Evolutionary conservation across 768 basidiomycete species (phyloP).

Genomic region (Gloeopeniophorella convolvens): DNA sequence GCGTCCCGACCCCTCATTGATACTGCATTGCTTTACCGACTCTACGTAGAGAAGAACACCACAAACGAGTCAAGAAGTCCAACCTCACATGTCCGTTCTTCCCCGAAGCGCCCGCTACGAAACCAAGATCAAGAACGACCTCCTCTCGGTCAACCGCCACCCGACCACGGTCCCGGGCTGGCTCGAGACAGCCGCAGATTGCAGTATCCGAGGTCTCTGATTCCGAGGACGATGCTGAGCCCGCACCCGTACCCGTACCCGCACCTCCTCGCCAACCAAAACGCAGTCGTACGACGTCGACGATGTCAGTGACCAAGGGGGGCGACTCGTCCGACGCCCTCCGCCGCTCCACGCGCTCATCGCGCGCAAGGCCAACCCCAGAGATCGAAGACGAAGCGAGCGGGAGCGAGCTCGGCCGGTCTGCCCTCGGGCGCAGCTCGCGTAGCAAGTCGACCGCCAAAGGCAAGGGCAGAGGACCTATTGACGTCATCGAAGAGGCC

Average conservation of each 20-base stretch:
- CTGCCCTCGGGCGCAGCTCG: slow-evolving; percentile 20
- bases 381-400: slow-evolving; percentile 23
- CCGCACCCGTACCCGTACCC: neutral
- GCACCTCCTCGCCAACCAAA: slow-evolving; percentile 6
- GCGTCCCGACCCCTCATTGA: slow-evolving; percentile 29
- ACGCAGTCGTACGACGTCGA: slow-evolving; percentile 11
- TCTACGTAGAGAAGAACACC: slow-evolving; percentile 60
- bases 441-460: slow-evolving; percentile 23
- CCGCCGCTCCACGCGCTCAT: slow-evolving; percentile 20
- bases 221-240: slow-evolving; percentile 16
- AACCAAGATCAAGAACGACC: slow-evolving; percentile 23
- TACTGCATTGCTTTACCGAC: slow-evolving; percentile 5
- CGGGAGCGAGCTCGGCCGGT: slow-evolving; percentile 24
- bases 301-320: neutral
- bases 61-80: slow-evolving; percentile 52
- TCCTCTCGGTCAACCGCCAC: slow-evolving; percentile 27
- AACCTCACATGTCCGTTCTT: slow-evolving; percentile 40
- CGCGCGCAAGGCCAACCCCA: slow-evolving; percentile 6
- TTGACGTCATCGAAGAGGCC: slow-evolving; percentile 26
- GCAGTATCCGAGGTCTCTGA: slow-evolving; percentile 7
- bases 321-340: slow-evolving; percentile 11
- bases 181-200: slow-evolving; percentile 12
- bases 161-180: slow-evolving; percentile 17
- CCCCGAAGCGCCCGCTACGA: slow-evolving; percentile 11
- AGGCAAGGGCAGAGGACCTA: slow-evolving; percentile 22